Evolutionary conservation across 352 stramenopile species (phyloP), one percentile per base, ranked within the genome.

Genomic region (Globisporangium viniferum): DNA sequence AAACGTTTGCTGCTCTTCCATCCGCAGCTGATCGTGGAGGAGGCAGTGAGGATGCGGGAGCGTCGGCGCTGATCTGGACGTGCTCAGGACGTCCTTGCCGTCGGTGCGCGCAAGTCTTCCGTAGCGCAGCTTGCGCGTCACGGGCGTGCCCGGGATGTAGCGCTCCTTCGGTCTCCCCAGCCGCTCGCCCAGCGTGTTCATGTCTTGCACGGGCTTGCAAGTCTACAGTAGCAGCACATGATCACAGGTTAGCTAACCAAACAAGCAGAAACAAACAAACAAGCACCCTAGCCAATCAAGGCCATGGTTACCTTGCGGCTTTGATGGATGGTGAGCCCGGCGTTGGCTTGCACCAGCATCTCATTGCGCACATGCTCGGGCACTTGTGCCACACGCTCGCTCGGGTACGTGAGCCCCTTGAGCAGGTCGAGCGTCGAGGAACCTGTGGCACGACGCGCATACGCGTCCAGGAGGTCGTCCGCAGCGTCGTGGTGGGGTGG

Each of bases 361-460:
- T 90, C 84, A 2, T 70, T 69, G 22, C 73, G 77, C 29, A 89
- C 77, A 24, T 78, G 63, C 2, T 64, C 22, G 4, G 67, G 41
- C 6, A 78, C 15, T 44, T 44, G 46, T 18, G 48, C 46, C 1
- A 39, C 5, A 24, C 9, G 20, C 15, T 70, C 53, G 31, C 9
- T 48, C 10, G 51, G 48, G 2, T 62, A 59, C n/a, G 68, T 67
- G 46, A 76, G 63, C 1, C 74, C 70, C 71, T 82, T 77, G 68
- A 92, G 67, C 35, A 92, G 70, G 31, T 92, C 84, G 58, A 92
- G 75, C 29, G 84, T 90, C 31, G 84, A 92, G 9, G 84, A 66
- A 44, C 68, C 74, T n/a, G 67, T 73, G 69, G 49, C 62, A 46
- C 68, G 68, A 44, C 56, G 60, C 33, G 64, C 61, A 61, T 76